phyloP scores from a whole-genome alignment of 2,329 filamentous ascomycete genomes.

The Akanthomyces muscarius region DNA sequence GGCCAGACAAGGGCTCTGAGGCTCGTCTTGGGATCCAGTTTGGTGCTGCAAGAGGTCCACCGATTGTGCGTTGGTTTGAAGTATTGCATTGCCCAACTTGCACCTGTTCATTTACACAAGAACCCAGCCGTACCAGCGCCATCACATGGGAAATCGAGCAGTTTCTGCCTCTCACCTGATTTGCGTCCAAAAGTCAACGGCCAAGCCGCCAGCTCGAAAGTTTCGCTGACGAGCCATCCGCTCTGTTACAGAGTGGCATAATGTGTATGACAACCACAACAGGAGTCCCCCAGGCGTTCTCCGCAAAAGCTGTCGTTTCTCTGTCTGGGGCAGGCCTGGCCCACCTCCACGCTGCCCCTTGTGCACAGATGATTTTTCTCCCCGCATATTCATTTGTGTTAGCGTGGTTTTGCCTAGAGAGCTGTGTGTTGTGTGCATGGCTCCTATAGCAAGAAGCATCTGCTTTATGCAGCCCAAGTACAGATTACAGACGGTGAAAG shows the following conservation, averaged over 20 bases:
- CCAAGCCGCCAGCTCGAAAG: not conserved
- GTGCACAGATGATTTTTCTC: not conserved
- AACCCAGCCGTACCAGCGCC: not conserved
- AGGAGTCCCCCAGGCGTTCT: not conserved
- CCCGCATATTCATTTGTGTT: not conserved
- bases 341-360: conserved; percentile 6
- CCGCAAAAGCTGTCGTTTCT: conserved; percentile 11
- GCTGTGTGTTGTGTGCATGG: not conserved
- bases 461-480: not conserved
- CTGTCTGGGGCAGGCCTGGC: conserved; percentile 1
- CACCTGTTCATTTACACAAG: too few relatives aligned
- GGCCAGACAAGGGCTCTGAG: conserved; percentile 6
- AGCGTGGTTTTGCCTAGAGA: not conserved
- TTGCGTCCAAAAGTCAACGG: not conserved
- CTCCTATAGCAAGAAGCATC: not conserved
- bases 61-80: not conserved
- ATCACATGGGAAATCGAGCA: not conserved
- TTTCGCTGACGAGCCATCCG: not conserved
- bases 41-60: not conserved
- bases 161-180: not conserved
- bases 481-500: not conserved
- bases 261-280: conserved; percentile 7
- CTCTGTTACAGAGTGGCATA: not conserved
- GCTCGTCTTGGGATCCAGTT: not conserved
- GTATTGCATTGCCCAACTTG: not conserved